A percentile compares a stretch with the other conserved stretches of the same genome.
These are phyloP conservation scores for Trichosanthes truncata DNA, from an alignment of 306 rosid species.

Conservation along the genomic window DNA sequence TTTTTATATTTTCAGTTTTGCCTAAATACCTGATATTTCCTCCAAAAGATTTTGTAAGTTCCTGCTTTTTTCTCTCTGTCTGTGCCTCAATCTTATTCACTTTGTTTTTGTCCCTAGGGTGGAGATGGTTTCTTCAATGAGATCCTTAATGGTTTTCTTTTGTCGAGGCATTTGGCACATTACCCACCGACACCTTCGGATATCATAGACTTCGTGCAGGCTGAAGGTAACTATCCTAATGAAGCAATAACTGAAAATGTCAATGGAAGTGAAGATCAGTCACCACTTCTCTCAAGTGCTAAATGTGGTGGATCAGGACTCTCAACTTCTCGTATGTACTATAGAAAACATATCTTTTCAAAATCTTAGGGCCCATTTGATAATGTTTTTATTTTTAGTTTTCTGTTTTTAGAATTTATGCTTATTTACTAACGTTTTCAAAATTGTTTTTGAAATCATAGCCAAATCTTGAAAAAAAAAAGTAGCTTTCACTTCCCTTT, in stretches of 20 bases:
- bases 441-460: neutral
- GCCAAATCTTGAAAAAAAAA: neutral
- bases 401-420: neutral
- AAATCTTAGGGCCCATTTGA: neutral
- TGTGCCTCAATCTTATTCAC: neutral
- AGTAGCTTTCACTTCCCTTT: neutral
- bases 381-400: neutral
- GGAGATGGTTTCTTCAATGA: constrained; percentile 99
- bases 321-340: constrained; percentile 38
- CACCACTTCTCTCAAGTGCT: constrained; percentile 48
- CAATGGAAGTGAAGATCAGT: constrained; percentile 34
- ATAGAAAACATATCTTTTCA: constrained; percentile 18
- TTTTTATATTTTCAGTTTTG: neutral
- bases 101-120: constrained; percentile 35
- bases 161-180: constrained; percentile 69
- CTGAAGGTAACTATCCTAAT: constrained; percentile 28
- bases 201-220: constrained; percentile 30
- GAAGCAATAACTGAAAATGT: constrained; percentile 29
- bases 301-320: constrained; percentile 22
- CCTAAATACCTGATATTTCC: neutral
- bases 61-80: neutral
- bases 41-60: neutral
- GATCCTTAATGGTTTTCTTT: constrained; percentile 92
- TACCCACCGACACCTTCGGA: constrained; percentile 75
- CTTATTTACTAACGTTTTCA: neutral